A percentile compares a stretch with the other conserved stretches of the same genome.
phyloP scores from a whole-genome alignment of 1,284 basidiomycete genomes.

The Puccinia horiana region DNA sequence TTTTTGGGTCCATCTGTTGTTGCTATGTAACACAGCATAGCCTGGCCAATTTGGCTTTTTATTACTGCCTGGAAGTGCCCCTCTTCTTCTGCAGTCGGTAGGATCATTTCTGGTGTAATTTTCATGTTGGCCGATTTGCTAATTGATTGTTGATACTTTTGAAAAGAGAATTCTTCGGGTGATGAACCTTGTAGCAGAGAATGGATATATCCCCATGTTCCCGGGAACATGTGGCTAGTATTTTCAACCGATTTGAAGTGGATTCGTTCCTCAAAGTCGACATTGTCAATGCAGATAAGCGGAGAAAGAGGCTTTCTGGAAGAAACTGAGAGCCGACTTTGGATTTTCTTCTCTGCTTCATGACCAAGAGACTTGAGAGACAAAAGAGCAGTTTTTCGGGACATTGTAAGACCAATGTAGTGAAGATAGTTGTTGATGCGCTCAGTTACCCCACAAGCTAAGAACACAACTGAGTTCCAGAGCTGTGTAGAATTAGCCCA shows the following conservation, averaged over 20 bases:
- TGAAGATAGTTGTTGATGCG: neutral
- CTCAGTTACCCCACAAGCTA: neutral
- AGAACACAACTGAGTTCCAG: neutral
- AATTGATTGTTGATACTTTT: neutral
- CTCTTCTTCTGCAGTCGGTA: no score
- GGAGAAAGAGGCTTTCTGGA: neutral
- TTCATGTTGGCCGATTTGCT: neutral
- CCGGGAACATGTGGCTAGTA: no score
- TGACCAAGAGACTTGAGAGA: neutral
- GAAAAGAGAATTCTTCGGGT: neutral
- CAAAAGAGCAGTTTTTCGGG: neutral
- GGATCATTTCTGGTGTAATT: no score
- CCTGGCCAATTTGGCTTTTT: neutral
- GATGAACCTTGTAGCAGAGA: neutral
- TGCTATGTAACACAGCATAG: neutral
- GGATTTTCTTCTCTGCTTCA: neutral
- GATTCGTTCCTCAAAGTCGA: neutral
- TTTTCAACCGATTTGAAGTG: neutral
- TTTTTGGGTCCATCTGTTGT: neutral
- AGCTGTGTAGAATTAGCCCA: neutral
- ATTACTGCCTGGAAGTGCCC: neutral
- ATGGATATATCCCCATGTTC: neutral
- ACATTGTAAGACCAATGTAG: conserved; percentile 1
- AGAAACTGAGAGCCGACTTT: neutral
- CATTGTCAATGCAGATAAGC: neutral